Base-by-base conservation (phyloP, 108 stramenopile species). In the Pseudonitzschia multistriata region DNA sequence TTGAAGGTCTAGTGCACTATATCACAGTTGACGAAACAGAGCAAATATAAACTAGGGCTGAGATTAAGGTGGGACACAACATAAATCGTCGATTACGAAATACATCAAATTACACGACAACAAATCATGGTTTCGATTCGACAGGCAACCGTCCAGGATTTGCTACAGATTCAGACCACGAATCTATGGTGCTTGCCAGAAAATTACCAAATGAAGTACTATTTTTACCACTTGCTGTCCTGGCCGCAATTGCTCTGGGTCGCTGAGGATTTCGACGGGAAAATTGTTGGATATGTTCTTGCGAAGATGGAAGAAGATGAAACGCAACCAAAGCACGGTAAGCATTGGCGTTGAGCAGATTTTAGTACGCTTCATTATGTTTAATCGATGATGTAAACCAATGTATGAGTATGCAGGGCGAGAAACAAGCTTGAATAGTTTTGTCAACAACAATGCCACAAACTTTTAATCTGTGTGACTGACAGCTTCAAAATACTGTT, bases 111-210 rank as follows among this genome's bases (percentile, higher is more conserved):
- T 34, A 3, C 10, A 59, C 57, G 3, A 48, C 29, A 47, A 88
- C 45, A 62, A 45, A 37, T 37, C 37, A 93, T 93, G 91, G 92
- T 97, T 42, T 88, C 84, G 74, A 95, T 97, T 35, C 86, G 96
- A 30, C 89, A 89, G 76, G 96, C 94, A 15, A 90, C 80, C 6
- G 88, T 95, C 8, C 71, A 91, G 36, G 99, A 99, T 81, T 79
- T 99, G 67, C 72, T 97, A 28, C 91, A 95, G 71, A 98, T 99
- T 89, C 98, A 98, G 74, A 95, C 84, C 40, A 92, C 96, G 50
- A 99, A 99, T 75, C 83, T 99, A 31, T 97, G 96, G 97, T 99
- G 99, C 78, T 83, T 99, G 50, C 99, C 99, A 33, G 99, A 99
- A 74, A 99, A 99, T 79, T 99, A 99, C 68, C 95, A 81, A 66